Conservation (phyloP, 1,284 basidiomycete genomes). For the Heterobasidion parviporum region DNA sequence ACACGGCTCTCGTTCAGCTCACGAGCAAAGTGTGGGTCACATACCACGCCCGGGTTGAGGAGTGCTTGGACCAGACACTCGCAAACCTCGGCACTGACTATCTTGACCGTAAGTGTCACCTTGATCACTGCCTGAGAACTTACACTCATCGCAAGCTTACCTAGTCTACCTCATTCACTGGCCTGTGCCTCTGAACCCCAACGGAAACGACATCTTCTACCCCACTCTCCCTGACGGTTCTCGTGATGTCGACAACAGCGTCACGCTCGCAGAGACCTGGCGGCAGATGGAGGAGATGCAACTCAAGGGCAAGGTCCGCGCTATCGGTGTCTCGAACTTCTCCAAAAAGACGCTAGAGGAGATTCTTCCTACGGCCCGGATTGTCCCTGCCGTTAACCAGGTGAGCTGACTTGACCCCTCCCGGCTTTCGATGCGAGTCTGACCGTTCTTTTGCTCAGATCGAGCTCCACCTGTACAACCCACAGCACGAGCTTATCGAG, state of each 20-base stretch:
- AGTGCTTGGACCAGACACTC: slow-evolving; percentile 64
- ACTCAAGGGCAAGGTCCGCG: slow-evolving; percentile 52
- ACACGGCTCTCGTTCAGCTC: slow-evolving; percentile 29
- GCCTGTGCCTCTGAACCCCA: slow-evolving; percentile 71
- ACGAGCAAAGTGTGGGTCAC: slow-evolving; percentile 70
- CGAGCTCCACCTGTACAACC: slow-evolving; percentile 73
- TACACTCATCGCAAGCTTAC: background rate
- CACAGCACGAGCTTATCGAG: slow-evolving; percentile 61
- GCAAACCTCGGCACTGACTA: slow-evolving; percentile 70
- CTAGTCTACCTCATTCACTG: slow-evolving; percentile 78
- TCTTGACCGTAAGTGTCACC: slow-evolving; percentile 53
- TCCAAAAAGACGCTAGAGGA: slow-evolving; percentile 37
- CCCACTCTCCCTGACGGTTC: slow-evolving; percentile 62
- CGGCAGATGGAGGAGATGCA: slow-evolving; percentile 71
- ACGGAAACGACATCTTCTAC: slow-evolving; percentile 55
- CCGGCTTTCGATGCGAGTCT: slow-evolving; percentile 6
- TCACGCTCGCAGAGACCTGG: slow-evolving; percentile 73
- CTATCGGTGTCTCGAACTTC: slow-evolving; percentile 56
- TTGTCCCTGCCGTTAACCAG: slow-evolving; percentile 51
- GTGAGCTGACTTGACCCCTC: slow-evolving; percentile 9
- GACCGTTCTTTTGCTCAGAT: slow-evolving; percentile 29
- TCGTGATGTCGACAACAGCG: slow-evolving; percentile 58
- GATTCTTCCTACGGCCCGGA: slow-evolving; percentile 35
- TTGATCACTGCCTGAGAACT: background rate
- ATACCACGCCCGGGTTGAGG: slow-evolving; percentile 68